phyloP scores from a whole-genome alignment of 495 filamentous ascomycete species.

The Aspergillus conjunctus region DNA sequence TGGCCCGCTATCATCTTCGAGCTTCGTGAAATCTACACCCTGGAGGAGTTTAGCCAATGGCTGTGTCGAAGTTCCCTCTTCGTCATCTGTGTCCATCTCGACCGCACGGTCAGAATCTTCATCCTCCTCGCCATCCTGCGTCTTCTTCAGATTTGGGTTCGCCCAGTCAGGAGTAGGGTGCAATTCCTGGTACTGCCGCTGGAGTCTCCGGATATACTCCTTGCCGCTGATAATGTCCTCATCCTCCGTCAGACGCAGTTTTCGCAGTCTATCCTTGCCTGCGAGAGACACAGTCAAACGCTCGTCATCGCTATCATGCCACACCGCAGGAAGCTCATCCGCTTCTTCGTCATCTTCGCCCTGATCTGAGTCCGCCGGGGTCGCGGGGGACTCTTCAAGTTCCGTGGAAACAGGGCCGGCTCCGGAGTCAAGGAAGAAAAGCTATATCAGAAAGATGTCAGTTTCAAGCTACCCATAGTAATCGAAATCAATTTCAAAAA shows the following conservation, averaged over 20 bases:
- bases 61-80: conserved; percentile 64
- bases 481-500: neutral
- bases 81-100: conserved; percentile 59
- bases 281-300: conserved; percentile 79
- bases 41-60: conserved; percentile 81
- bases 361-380: conserved; percentile 31
- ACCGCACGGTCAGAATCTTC: conserved; percentile 41
- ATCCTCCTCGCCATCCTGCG: conserved; percentile 50
- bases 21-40: conserved; percentile 57
- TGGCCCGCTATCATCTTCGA: conserved; percentile 38
- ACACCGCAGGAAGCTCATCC: conserved; percentile 56
- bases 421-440: conserved; percentile 72
- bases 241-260: conserved; percentile 73
- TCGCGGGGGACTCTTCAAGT: conserved; percentile 36
- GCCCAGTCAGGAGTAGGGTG: conserved; percentile 85
- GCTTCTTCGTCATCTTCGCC: conserved; percentile 39
- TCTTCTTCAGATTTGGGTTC: conserved; percentile 50
- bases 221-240: conserved; percentile 86
- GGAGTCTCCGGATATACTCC: conserved; percentile 78
- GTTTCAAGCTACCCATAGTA: neutral
- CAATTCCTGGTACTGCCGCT: conserved; percentile 78
- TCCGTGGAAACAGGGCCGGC: conserved; percentile 50
- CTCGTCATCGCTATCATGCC: conserved; percentile 97
- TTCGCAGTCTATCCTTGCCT: conserved; percentile 69
- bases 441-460: conserved; percentile 41